Percentiles rank a stretch among this genome's conserved stretches.
Conservation (phyloP, 2,329 filamentous ascomycete genomes). For the Cladobotryum mycophilum region DNA sequence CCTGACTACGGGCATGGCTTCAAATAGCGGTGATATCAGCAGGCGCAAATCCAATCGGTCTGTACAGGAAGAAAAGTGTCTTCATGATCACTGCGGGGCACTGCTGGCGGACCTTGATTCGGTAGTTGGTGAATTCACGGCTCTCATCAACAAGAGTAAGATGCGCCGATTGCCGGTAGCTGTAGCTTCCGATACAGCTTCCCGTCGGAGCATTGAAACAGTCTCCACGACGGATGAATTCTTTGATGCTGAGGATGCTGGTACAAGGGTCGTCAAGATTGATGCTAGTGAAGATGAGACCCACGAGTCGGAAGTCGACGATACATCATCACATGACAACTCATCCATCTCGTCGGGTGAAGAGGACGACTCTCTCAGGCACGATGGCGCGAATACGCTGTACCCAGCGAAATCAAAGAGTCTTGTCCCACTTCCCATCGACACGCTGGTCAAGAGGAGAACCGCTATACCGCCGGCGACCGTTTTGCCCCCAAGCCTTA, state of each 20-base stretch:
- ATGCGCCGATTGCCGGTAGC: constrained; percentile 59
- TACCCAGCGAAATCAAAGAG: constrained; percentile 73
- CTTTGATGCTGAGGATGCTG: constrained; percentile 73
- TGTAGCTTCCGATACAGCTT: constrained; percentile 37
- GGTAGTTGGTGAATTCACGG: constrained; percentile 76
- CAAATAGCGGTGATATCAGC: constrained; percentile 24
- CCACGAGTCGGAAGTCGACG: constrained; percentile 48
- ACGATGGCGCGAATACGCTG: constrained; percentile 55
- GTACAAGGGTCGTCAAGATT: constrained; percentile 68
- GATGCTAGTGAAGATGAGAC: constrained; percentile 63
- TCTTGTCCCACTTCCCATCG: constrained; percentile 70
- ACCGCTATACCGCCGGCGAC: constrained; percentile 66
- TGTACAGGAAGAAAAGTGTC: constrained; percentile 52
- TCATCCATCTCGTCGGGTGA: constrained; percentile 55
- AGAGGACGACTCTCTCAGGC: constrained; percentile 50
- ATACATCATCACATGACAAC: constrained; percentile 46
- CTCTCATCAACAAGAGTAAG: constrained; percentile 72
- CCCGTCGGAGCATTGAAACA: constrained; percentile 70
- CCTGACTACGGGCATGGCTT: constrained; percentile 22
- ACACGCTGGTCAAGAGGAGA: constrained; percentile 58
- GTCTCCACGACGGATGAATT: constrained; percentile 77
- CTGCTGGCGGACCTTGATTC: constrained; percentile 79
- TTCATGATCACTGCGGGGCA: constrained; percentile 77
- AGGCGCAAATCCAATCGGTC: constrained; percentile 31
- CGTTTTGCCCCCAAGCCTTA: constrained; percentile 79